Conservation (phyloP, 176 grass and related monocot species). For the Raddia distichophylla region DNA sequence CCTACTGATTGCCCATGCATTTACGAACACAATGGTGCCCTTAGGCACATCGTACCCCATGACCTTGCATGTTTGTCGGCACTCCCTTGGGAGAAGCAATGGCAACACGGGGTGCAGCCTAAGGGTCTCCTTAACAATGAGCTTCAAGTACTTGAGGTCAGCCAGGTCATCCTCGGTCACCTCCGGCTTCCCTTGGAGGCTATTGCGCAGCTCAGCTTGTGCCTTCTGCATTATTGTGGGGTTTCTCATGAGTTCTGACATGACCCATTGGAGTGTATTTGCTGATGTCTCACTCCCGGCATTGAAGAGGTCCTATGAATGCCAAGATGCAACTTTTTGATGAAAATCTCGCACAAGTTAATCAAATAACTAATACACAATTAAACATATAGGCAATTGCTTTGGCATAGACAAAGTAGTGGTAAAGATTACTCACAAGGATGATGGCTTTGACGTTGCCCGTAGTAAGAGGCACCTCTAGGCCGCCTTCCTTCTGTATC, state of each 20-base stretch:
- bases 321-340: too few relatives aligned
- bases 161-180: constrained; percentile 18
- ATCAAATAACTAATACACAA: too few relatives aligned
- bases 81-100: constrained; percentile 1
- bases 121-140: constrained; percentile 21
- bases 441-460: background rate
- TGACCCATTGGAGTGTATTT: constrained; percentile 20
- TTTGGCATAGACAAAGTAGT: too few relatives aligned
- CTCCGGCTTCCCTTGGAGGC: background rate
- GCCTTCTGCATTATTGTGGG: constrained; percentile 3
- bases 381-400: too few relatives aligned
- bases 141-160: background rate
- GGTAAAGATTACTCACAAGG: background rate
- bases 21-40: background rate
- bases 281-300: constrained; percentile 9
- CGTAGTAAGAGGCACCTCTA: background rate
- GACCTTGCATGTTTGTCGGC: background rate
- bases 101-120: constrained; percentile 15
- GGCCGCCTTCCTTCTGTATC: background rate
- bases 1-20: background rate
- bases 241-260: constrained; percentile 34
- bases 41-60: background rate
- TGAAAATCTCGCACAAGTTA: too few relatives aligned
- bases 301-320: too few relatives aligned
- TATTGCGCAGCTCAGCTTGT: background rate